Percentiles rank a stretch among this genome's conserved stretches.
Evolutionary conservation across 2,329 filamentous ascomycete genomes (phyloP).

Genomic region (Huntiella bhutanensis): DNA sequence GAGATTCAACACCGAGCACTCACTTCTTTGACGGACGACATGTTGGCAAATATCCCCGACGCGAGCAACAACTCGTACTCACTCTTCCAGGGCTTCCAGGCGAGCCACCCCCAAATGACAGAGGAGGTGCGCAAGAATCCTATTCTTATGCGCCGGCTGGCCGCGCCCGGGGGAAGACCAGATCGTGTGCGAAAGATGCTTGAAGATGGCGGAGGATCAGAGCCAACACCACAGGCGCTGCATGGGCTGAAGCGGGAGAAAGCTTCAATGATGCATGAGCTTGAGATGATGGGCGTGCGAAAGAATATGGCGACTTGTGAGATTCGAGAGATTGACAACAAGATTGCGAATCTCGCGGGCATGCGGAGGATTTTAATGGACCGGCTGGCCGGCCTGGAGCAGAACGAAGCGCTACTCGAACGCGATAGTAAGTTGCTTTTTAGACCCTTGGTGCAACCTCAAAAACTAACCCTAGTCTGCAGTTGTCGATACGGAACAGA

Average conservation of each 20-base stretch:
- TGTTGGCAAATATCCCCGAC: slow-evolving; percentile 77
- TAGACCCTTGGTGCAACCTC: background rate
- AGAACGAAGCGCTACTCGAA: slow-evolving; percentile 78
- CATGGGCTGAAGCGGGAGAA: slow-evolving; percentile 63
- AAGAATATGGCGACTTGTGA: slow-evolving; percentile 98
- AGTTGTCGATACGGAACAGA: slow-evolving; percentile 45
- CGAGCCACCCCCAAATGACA: slow-evolving; percentile 53
- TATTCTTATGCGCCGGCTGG: slow-evolving; percentile 25
- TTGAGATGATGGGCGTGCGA: slow-evolving; percentile 79
- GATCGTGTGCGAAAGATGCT: slow-evolving; percentile 63
- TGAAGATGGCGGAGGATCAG: slow-evolving; percentile 33
- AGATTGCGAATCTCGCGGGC: slow-evolving; percentile 77
- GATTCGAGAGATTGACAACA: slow-evolving; percentile 91
- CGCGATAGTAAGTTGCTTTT: slow-evolving; percentile 49
- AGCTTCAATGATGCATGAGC: slow-evolving; percentile 57
- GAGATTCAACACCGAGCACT: slow-evolving; percentile 92
- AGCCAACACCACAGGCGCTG: slow-evolving; percentile 46
- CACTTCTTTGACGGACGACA: slow-evolving; percentile 72
- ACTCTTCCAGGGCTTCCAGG: slow-evolving; percentile 90
- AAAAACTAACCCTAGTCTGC: slow-evolving; percentile 1
- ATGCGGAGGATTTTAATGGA: slow-evolving; percentile 90
- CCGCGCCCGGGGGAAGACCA: slow-evolving; percentile 17
- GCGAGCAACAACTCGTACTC: slow-evolving; percentile 63
- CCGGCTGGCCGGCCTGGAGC: slow-evolving; percentile 65
- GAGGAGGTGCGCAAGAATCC: slow-evolving; percentile 55